phyloP scores from a whole-genome alignment of 2,329 filamentous ascomycete genomes.

The Chrysoporthe deuterocubensis region DNA sequence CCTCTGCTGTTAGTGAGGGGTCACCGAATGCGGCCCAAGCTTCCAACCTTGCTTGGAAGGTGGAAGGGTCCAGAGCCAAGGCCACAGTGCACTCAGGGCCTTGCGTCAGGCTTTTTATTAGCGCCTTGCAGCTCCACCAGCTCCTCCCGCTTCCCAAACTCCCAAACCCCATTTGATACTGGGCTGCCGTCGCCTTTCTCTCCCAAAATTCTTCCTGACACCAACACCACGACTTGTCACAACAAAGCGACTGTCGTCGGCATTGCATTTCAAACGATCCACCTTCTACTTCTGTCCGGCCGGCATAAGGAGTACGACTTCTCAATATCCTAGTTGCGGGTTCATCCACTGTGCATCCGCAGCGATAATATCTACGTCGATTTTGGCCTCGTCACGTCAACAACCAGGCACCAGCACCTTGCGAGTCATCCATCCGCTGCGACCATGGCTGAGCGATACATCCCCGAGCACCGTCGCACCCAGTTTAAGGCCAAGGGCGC shows the following conservation, averaged over 20 bases:
- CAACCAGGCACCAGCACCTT: constrained; percentile 15
- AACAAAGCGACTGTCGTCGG: constrained; percentile 14
- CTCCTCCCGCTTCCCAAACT: constrained; percentile 19
- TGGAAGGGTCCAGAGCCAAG: constrained; percentile 3
- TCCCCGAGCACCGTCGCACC: constrained; percentile 97
- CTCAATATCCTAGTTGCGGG: neutral
- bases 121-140: constrained; percentile 15
- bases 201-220: constrained; percentile 29
- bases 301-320: neutral
- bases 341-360: constrained; percentile 3
- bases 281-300: neutral
- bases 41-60: neutral
- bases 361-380: neutral
- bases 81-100: neutral
- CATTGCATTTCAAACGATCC: constrained; percentile 1
- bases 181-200: constrained; percentile 23
- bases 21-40: neutral
- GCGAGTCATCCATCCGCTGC: constrained; percentile 32
- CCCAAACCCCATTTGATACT: constrained; percentile 17
- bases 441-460: constrained; percentile 97
- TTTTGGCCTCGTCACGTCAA: constrained; percentile 13
- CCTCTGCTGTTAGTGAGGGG: neutral
- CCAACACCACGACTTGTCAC: constrained; percentile 16
- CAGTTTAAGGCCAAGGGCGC: constrained; percentile 99
- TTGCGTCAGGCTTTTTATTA: constrained; percentile 16